phyloP scores from a whole-genome alignment of 495 filamentous ascomycete species.

The Neurospora sp. region DNA sequence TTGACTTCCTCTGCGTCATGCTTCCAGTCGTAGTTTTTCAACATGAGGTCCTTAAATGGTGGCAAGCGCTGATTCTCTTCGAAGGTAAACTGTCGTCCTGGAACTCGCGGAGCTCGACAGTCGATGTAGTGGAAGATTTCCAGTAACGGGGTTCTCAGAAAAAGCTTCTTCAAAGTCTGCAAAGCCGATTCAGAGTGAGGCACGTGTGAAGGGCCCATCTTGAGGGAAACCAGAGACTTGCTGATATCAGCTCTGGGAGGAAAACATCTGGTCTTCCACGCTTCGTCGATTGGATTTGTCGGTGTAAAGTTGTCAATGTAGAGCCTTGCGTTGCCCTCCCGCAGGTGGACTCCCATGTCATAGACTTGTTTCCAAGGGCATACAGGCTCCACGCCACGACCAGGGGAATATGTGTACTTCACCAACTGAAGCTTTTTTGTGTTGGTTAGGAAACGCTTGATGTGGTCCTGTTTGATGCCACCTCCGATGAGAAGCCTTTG shows the following conservation, averaged over 20 bases:
- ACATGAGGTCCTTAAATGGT: constrained; percentile 16
- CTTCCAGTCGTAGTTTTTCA: constrained; percentile 26
- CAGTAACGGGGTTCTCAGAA: constrained; percentile 11
- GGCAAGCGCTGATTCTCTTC: constrained; percentile 18
- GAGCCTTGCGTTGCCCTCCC: background rate
- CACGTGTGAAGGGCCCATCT: constrained; percentile 10
- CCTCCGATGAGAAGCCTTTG: constrained; percentile 9
- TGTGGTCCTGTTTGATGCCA: background rate
- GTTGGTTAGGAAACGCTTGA: background rate
- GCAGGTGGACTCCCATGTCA: background rate
- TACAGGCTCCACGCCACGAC: background rate
- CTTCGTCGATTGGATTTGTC: background rate
- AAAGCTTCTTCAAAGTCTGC: constrained; percentile 17
- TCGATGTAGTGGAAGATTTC: constrained; percentile 19
- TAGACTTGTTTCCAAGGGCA: background rate
- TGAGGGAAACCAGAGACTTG: constrained; percentile 10
- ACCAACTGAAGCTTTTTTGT: background rate
- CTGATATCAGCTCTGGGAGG: background rate
- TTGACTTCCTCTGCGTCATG: constrained; percentile 11
- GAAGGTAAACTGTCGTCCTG: constrained; percentile 20
- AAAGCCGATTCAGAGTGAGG: constrained; percentile 15
- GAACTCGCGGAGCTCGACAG: constrained; percentile 2
- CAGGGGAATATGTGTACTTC: background rate
- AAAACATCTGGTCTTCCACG: background rate
- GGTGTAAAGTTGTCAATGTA: background rate